Conservation (phyloP, 225 moss, liverwort and hornwort species). For the Pseudoscleropodium purum region DNA sequence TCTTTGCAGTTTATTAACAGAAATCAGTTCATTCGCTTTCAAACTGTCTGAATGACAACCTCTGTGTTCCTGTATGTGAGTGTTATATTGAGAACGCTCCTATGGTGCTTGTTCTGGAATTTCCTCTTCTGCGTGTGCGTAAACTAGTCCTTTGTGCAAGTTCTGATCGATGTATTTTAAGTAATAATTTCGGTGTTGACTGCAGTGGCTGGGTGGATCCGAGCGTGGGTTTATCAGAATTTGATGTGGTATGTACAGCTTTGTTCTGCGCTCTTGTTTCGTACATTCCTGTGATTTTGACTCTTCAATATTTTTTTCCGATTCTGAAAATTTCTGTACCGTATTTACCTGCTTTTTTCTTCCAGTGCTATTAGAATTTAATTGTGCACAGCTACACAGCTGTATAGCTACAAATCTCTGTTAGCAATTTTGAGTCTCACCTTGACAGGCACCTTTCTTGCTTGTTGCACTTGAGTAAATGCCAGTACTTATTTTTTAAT, state of each 20-base stretch:
- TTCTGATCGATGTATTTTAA: neutral
- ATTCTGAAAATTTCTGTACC: neutral
- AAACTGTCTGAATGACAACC: neutral
- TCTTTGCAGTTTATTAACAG: neutral
- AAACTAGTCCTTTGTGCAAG: neutral
- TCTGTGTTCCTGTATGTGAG: neutral
- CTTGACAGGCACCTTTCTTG: neutral
- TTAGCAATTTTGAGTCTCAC: neutral
- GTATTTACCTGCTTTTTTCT: neutral
- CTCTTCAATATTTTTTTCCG: neutral
- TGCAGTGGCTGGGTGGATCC: slow-evolving; percentile 99
- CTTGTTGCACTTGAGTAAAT: neutral
- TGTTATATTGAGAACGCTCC: neutral
- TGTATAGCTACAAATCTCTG: neutral
- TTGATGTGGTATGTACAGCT: slow-evolving; percentile 64
- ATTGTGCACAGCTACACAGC: neutral
- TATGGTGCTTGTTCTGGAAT: neutral
- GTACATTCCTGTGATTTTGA: neutral
- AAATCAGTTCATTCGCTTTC: neutral
- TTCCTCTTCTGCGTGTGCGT: neutral
- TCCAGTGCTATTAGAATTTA: neutral
- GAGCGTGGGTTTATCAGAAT: slow-evolving; percentile 61
- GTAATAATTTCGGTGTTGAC: slow-evolving; percentile 6
- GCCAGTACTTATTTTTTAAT: neutral
- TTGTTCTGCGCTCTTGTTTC: neutral